Evolutionary conservation across 805 yeast genomes (phyloP), one percentile per base, ranked within the genome.

Genomic region (Lipomyces spencermartinsiae): DNA sequence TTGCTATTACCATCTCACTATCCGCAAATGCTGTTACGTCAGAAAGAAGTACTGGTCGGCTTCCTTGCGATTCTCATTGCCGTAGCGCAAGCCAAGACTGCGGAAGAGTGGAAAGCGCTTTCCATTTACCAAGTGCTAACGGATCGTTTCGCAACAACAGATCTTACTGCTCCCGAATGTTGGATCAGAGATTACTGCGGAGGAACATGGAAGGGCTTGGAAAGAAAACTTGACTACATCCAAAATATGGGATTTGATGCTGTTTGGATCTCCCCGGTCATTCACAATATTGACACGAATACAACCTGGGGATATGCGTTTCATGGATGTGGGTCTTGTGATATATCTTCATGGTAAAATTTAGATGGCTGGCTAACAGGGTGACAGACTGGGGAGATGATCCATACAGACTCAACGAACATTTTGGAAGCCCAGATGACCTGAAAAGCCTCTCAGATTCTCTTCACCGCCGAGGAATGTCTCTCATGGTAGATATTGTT

Each of bases 211-310:
- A 35, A 59, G 19, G 67, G 67, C 31, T 29, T 64, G 35, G 54
- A 35, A 14, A 29, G 31, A 4, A 49, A 61, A 14, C 54, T 64
- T 19, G 66, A 64, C 33, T 64, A 64, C 46, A 64, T 64, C 5
- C 57, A 31, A n/a, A 62, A 61, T 33, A 63, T 64, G 67, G 67
- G 67, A 4, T 64, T 64, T 29, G 66, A 34, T 14, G 67, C 67
- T 34, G 53, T 64, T 33, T 64, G 67, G 67, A 61, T 64, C 22
- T 64, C 67, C 4, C 67, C 67, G 9, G 22, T 64, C 31, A 55
- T 51, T 9, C 39, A 59, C 53, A 64, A 64, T 33, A 61, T 64
- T 49, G 65, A 64, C 8, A 55, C 34, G 14, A 34, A 59, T 2
- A 35, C 59, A 6, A 35, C 31, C 6, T 34, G 34, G 39, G 67